Conservation (phyloP, 2,329 filamentous ascomycete genomes). For the Fusarium sp. region DNA sequence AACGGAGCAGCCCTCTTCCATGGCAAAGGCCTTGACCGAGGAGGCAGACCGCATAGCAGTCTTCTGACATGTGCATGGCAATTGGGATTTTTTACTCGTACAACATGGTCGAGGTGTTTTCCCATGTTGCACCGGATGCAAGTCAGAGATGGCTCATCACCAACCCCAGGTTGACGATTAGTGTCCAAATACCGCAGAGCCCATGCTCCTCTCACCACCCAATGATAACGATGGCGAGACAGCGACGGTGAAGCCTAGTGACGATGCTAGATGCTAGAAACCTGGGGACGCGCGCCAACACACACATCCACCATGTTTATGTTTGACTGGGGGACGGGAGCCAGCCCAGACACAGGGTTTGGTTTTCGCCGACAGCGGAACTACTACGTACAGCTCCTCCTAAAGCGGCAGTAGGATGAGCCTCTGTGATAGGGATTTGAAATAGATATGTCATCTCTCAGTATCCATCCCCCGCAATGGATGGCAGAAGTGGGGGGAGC, state of each 20-base stretch:
- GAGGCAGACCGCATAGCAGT: neutral
- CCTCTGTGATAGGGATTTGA: neutral
- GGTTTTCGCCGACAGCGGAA: neutral
- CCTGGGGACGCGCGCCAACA: neutral
- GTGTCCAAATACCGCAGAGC: neutral
- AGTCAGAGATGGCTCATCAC: neutral
- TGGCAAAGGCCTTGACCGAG: neutral
- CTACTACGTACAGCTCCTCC: neutral
- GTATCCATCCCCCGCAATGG: slow-evolving; percentile 1
- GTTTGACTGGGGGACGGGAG: neutral
- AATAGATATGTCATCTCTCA: slow-evolving; percentile 4
- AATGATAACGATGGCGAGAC: neutral
- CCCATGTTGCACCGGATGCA: neutral
- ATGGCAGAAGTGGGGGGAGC: neutral
- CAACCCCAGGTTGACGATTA: slow-evolving; percentile 1
- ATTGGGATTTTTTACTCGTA: neutral
- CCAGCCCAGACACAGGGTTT: neutral
- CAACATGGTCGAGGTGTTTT: neutral
- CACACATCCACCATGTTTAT: neutral
- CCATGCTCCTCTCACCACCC: neutral
- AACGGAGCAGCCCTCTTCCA: neutral
- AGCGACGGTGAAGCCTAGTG: neutral
- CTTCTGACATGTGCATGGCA: neutral
- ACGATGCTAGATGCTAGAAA: neutral
- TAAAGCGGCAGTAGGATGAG: neutral